A percentile compares a stretch with the other conserved stretches of the same genome.
Conservation (phyloP, 2,329 filamentous ascomycete species). For the Colletotrichum camelliae region DNA sequence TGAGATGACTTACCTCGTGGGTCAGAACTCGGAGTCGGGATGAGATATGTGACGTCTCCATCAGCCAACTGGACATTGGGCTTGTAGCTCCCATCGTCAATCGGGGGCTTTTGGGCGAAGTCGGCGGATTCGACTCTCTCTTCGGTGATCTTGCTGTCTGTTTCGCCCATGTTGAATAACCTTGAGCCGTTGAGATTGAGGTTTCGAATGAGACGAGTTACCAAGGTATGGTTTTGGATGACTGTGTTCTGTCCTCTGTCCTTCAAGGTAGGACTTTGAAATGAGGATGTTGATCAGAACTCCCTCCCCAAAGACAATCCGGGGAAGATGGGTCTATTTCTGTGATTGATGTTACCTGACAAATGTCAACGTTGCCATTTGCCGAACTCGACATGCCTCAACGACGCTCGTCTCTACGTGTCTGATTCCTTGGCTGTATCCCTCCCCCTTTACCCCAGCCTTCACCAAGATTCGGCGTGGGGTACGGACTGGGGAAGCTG, state of each 20-base stretch:
- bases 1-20: conserved; percentile 25
- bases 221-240: background rate
- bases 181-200: background rate
- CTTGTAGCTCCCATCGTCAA: conserved; percentile 1
- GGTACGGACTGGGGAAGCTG: background rate
- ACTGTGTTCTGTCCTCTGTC: background rate
- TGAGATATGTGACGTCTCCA: conserved; percentile 34
- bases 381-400: background rate
- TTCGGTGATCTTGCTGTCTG: conserved; percentile 1
- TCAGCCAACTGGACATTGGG: conserved; percentile 31
- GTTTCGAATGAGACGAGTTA: background rate
- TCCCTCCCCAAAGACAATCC: background rate
- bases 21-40: conserved; percentile 37
- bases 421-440: background rate
- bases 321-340: conserved; percentile 3
- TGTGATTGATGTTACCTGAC: background rate
- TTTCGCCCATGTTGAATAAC: background rate
- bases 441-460: background rate
- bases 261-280: background rate
- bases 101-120: background rate
- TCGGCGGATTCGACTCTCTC: conserved; percentile 6
- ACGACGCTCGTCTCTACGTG: background rate
- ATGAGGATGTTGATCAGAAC: background rate
- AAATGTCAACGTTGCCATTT: background rate
- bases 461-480: background rate